Conservation (phyloP, 257 asterid species). For the Haberlea rhodopensis region DNA sequence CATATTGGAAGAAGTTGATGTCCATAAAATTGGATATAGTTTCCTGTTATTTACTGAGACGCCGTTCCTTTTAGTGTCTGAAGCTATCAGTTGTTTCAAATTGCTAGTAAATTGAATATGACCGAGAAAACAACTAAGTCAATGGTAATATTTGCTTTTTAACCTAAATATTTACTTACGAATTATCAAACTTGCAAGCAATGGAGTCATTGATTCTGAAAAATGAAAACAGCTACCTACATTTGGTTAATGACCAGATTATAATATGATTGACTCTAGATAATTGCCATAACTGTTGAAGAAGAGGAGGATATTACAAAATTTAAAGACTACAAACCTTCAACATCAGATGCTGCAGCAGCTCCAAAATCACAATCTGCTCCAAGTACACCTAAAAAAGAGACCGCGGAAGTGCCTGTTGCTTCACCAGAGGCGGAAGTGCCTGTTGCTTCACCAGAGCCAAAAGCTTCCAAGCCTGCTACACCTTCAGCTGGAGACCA, state of each 20-base stretch:
- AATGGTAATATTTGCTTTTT: conserved; percentile 9
- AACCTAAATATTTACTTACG: background rate
- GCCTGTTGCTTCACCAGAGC: conserved; percentile 57
- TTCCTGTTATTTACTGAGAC: background rate
- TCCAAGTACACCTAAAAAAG: conserved; percentile 70
- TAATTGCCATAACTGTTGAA: conserved; percentile 86
- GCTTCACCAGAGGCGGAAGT: conserved; percentile 63
- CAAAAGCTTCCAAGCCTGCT: conserved; percentile 58
- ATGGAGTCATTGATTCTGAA: background rate
- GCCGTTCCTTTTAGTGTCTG: background rate
- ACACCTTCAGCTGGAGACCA: conserved; percentile 49
- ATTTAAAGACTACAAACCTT: conserved; percentile 70
- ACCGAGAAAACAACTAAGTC: background rate
- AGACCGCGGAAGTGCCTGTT: conserved; percentile 47
- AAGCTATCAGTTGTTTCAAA: background rate
- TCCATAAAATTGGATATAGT: too few species aligned
- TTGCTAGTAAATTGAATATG: background rate
- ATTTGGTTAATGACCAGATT: conserved; percentile 26
- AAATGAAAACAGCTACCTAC: conserved; percentile 8
- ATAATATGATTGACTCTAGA: conserved; percentile 33
- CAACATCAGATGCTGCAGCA: conserved; percentile 67
- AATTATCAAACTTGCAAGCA: background rate
- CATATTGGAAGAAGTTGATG: background rate
- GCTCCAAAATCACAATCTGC: conserved; percentile 52
- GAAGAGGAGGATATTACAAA: conserved; percentile 77